Base-by-base conservation (phyloP, 176 grass and related monocot genomes). In the Lolium rigidum region DNA sequence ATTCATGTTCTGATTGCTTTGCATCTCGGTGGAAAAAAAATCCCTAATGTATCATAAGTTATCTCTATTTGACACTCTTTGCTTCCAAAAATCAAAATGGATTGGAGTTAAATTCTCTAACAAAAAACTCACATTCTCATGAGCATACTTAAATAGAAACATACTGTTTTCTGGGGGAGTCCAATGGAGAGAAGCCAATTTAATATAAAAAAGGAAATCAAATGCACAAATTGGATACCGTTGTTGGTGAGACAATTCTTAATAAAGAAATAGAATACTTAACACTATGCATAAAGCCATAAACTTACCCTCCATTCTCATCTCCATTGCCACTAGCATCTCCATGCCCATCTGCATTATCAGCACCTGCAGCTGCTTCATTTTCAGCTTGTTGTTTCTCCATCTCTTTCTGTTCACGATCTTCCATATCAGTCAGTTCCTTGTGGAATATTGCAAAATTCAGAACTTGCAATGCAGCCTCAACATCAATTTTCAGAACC, bases 361-460 rank as follows among this genome's bases (percentile, higher is more conserved):
- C 85, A 90, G 65, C 92, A 87, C 48, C 82, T 70, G 88, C 79
- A 85, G 57, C 85, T 60, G 79, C 88, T 80, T 96, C 93, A 56
- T 91, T 84, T 82, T 98, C 91, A 65, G 86, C 66, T 88, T 94
- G 93, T 71, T 95, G 90, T 82, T 96, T 95, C 31, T 99, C 97
- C 64, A 89, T 79, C 44, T 92, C 92, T 88, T 84, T 90, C 84
- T 95, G 93, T 41, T 98, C 96, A 21, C 94, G 91, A 49, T 95
- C 92, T 86, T 99, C 93, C 93, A 95, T 99, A 37, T 99, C 97
- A 55, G 91, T 99, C 66, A 99, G 85, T 84, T 99, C 93, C 85
- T 94, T 94, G 72, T 99, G 97, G 87, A 96, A 99, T 84, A 99
- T 99, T 71, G 94, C 94, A 80, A 95, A 99, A 74, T 99, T 99